A percentile compares a stretch with the other conserved stretches of the same genome.
Evolutionary conservation across 495 filamentous ascomycete genomes (phyloP).

Genomic region (Aspergillus panamensis): DNA sequence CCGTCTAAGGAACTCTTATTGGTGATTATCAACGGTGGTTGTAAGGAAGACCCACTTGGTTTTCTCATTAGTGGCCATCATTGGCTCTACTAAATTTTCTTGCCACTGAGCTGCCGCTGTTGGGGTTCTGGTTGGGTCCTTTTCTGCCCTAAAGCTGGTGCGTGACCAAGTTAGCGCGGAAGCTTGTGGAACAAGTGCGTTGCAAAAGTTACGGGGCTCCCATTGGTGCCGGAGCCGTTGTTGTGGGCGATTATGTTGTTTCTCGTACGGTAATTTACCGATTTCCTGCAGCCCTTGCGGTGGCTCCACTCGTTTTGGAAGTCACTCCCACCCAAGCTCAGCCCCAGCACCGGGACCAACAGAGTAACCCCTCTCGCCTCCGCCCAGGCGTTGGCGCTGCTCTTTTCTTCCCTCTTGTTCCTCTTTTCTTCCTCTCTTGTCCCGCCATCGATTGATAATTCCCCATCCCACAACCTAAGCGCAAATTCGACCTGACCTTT

Average conservation of each 20-base stretch:
- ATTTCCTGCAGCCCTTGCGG: slow-evolving; percentile 9
- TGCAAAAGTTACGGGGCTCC: slow-evolving; percentile 17
- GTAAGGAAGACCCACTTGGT: slow-evolving; percentile 17
- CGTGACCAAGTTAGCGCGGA: slow-evolving; percentile 32
- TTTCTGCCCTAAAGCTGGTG: slow-evolving; percentile 28
- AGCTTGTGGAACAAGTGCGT: slow-evolving; percentile 14
- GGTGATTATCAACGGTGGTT: slow-evolving; percentile 12
- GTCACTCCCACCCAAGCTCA: slow-evolving; percentile 17
- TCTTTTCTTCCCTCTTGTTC: slow-evolving; percentile 24
- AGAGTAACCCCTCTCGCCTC: slow-evolving; percentile 17
- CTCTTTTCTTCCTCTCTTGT: slow-evolving; percentile 31
- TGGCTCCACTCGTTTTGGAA: slow-evolving; percentile 12
- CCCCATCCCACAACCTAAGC: slow-evolving; percentile 31
- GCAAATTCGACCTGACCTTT: slow-evolving; percentile 20
- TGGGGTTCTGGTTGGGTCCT: slow-evolving; percentile 21
- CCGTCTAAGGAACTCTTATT: slow-evolving; percentile 10
- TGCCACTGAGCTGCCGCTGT: slow-evolving; percentile 27
- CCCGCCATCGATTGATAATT: slow-evolving; percentile 30
- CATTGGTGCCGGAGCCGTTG: not conserved
- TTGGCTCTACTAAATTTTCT: slow-evolving; percentile 24
- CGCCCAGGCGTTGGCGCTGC: slow-evolving; percentile 8
- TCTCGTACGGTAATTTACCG: slow-evolving; percentile 7
- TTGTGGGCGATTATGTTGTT: not conserved
- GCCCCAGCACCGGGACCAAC: slow-evolving; percentile 19
- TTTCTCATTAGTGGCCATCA: not conserved